Evolutionary conservation across 2,329 filamentous ascomycete species (phyloP).

Genomic region (Cercospora sp.): DNA sequence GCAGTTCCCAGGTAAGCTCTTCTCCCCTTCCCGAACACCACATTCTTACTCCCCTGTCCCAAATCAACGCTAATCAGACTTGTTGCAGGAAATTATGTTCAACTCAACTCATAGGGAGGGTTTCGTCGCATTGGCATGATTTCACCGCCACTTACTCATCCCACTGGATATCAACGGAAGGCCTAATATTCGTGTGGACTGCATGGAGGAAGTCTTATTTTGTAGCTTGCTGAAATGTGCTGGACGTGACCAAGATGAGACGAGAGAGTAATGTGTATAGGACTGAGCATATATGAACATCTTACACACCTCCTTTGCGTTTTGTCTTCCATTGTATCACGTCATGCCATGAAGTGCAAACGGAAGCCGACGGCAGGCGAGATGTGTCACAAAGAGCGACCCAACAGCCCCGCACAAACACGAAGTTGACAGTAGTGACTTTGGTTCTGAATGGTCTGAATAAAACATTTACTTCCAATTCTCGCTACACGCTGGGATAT

Average conservation of each 20-base stretch:
- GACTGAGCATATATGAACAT: background rate
- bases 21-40: background rate
- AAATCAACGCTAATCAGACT: conserved; percentile 7
- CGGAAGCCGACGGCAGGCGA: background rate
- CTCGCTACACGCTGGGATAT: conserved; percentile 1
- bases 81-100: conserved; percentile 50
- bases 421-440: background rate
- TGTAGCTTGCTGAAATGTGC: background rate
- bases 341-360: background rate
- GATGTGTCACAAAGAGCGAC: background rate
- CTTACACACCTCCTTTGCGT: background rate
- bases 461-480: conserved; percentile 5
- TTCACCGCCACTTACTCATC: background rate
- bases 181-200: background rate
- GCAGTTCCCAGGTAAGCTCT: conserved; percentile 82
- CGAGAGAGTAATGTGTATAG: background rate
- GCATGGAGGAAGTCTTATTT: background rate
- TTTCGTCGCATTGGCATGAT: background rate
- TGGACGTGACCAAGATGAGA: background rate
- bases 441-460: background rate
- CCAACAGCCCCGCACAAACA: background rate
- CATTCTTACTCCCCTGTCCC: background rate
- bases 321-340: background rate
- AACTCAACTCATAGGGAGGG: conserved; percentile 39
- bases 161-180: background rate